Percentiles rank a stretch among this genome's conserved stretches.
Conservation (phyloP, 345 rosid species). For the Pugionium cornutum region DNA sequence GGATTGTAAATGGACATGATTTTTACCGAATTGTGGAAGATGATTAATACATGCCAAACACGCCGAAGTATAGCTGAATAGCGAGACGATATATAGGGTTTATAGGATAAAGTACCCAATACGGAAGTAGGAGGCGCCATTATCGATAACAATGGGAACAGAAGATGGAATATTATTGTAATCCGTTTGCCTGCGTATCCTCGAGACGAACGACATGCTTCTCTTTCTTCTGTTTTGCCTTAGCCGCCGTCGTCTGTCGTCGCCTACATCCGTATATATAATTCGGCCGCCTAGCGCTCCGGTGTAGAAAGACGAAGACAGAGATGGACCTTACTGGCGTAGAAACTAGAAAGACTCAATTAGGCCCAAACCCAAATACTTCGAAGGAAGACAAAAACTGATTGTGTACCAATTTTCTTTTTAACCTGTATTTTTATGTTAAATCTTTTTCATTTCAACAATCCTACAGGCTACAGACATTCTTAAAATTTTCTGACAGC, state of each 20-base stretch:
- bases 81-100: slow-evolving; percentile 41
- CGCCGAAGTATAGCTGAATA: background rate
- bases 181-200: slow-evolving; percentile 71
- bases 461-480: too few relatives aligned
- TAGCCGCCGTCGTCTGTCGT: slow-evolving; percentile 24
- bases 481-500: too few relatives aligned
- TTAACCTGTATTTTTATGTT: background rate
- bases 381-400: background rate
- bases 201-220: slow-evolving; percentile 63
- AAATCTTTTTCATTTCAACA: background rate
- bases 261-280: background rate
- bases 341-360: too few relatives aligned
- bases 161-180: slow-evolving; percentile 60
- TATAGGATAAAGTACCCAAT: slow-evolving; percentile 63
- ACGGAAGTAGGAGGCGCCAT: slow-evolving; percentile 94
- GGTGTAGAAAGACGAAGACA: slow-evolving; percentile 27
- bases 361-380: too few relatives aligned
- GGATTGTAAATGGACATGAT: slow-evolving; percentile 8
- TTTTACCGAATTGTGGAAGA: background rate
- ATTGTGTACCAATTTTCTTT: too few relatives aligned
- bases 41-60: background rate
- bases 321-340: background rate
- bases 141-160: slow-evolving; percentile 92
- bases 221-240: background rate
- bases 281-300: slow-evolving; percentile 4